Evolutionary conservation across 257 asterid species (phyloP), one percentile per base, ranked within the genome.

Genomic region (Salvia rosmarinus): DNA sequence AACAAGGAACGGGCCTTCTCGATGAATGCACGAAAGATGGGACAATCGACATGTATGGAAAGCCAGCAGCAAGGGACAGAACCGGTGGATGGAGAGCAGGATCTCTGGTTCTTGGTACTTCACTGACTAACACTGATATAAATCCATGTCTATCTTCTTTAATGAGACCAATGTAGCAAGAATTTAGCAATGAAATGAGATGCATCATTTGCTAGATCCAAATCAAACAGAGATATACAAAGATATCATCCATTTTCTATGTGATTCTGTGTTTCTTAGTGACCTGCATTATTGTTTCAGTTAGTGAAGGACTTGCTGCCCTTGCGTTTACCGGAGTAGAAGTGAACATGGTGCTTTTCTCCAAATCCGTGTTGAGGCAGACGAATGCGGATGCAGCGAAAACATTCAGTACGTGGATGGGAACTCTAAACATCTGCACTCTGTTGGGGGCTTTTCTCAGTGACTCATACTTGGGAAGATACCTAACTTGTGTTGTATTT

Each of bases 71-170:
- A 52, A 87, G 78, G 72, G 80, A 67, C 14, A 86, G 82, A 84
- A 87, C 88, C 9, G 97, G 97, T 60, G 90, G 96, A 67, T 91
- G 97, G 97, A 87, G 79, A 80, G 86, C 91, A 5, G 97, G 91
- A 54, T 78, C 64, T 56, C 71, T 91, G 16, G 76, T 91, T 56
- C 86, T 91, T 37, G 95, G 96, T 91, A 89, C 34, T 0, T 8
- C 14, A 25, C 58, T 5, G 3, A 30, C 6, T 6, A 10, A 25
- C 67, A 47, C 50, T 59, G 9, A 51, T 9, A 14, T 44, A 52
- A 52, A 67, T 6, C 37, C 13, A 16, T 57, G 3, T 17, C 6
- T 42, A 16, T 19, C 35, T 51, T 19, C 44, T 44, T 30, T 37
- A 32, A 37, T 72, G 9, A 28, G 21, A 64, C 4, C 66, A 63